phyloP scores from a whole-genome alignment of 768 basidiomycete genomes.

The Tremella mesenterica region DNA sequence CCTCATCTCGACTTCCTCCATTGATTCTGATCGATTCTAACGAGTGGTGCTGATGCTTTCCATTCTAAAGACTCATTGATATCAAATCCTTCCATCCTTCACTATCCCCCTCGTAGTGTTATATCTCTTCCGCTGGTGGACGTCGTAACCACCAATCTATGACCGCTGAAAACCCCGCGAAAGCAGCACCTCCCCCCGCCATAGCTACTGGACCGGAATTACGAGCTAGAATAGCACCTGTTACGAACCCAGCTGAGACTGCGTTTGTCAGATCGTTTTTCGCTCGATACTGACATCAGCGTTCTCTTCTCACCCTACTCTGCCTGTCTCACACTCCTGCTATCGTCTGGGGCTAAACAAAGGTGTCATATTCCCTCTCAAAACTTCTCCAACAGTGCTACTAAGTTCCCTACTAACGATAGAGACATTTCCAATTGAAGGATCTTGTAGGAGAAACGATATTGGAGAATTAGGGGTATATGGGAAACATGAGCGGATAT shows the following conservation, averaged over 20 bases:
- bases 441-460: too few relatives aligned
- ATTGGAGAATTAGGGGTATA: too few relatives aligned
- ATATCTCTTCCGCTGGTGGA: constrained; percentile 28
- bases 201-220: constrained; percentile 79
- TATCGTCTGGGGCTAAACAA: not conserved
- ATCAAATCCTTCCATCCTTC: too few relatives aligned
- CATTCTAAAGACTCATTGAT: too few relatives aligned
- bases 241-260: constrained; percentile 72
- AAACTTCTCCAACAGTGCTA: not conserved
- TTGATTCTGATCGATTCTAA: too few relatives aligned
- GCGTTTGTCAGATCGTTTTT: constrained; percentile 93
- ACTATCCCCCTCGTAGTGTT: not conserved
- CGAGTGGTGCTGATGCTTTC: too few relatives aligned
- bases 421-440: too few relatives aligned
- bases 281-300: constrained; percentile 67
- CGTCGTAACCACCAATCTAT: constrained; percentile 60
- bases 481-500: too few relatives aligned
- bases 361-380: not conserved
- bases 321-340: too few relatives aligned
- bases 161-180: constrained; percentile 83
- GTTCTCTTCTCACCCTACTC: too few relatives aligned
- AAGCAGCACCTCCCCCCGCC: constrained; percentile 78
- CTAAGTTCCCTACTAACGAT: too few relatives aligned
- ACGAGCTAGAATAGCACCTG: constrained; percentile 79
- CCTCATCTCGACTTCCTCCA: too few relatives aligned